phyloP scores from a whole-genome alignment of 2,329 filamentous ascomycete genomes.

The Exophiala viscosa region DNA sequence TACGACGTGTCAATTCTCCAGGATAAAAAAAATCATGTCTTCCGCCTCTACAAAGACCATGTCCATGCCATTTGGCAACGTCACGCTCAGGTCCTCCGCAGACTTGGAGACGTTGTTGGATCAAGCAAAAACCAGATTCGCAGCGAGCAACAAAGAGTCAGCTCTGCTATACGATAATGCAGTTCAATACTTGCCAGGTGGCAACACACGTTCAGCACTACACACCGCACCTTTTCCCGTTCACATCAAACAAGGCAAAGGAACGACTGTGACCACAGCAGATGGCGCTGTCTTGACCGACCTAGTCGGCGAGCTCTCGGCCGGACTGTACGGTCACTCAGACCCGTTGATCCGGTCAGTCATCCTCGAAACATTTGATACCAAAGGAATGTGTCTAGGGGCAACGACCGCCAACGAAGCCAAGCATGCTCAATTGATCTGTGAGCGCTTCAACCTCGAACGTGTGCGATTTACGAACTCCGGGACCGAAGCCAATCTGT shows the following conservation, averaged over 20 bases:
- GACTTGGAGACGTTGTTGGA: too few species aligned
- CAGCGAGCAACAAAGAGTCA: neutral
- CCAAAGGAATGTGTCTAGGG: slow-evolving; percentile 53
- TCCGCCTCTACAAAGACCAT: too few species aligned
- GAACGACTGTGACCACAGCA: slow-evolving; percentile 30
- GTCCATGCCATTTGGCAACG: too few species aligned
- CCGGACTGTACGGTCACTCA: slow-evolving; percentile 63
- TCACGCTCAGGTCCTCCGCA: too few species aligned
- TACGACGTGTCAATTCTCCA: too few species aligned
- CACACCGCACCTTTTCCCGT: slow-evolving; percentile 34
- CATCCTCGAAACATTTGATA: slow-evolving; percentile 43
- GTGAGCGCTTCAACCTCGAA: slow-evolving; percentile 45
- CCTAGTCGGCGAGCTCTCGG: slow-evolving; percentile 60
- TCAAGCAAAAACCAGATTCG: neutral
- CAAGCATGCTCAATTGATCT: slow-evolving; percentile 49
- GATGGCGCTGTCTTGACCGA: slow-evolving; percentile 49
- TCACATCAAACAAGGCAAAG: slow-evolving; percentile 29
- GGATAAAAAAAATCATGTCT: too few species aligned
- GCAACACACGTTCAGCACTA: slow-evolving; percentile 32
- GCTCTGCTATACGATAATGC: slow-evolving; percentile 20
- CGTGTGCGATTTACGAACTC: slow-evolving; percentile 59
- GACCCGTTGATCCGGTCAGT: slow-evolving; percentile 52
- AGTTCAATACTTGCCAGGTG: slow-evolving; percentile 28
- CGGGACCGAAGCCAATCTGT: slow-evolving; percentile 62
- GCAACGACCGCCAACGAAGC: slow-evolving; percentile 51